Base-by-base conservation (phyloP, 2,329 filamentous ascomycete genomes). In the Cladobotryum mycophilum region DNA sequence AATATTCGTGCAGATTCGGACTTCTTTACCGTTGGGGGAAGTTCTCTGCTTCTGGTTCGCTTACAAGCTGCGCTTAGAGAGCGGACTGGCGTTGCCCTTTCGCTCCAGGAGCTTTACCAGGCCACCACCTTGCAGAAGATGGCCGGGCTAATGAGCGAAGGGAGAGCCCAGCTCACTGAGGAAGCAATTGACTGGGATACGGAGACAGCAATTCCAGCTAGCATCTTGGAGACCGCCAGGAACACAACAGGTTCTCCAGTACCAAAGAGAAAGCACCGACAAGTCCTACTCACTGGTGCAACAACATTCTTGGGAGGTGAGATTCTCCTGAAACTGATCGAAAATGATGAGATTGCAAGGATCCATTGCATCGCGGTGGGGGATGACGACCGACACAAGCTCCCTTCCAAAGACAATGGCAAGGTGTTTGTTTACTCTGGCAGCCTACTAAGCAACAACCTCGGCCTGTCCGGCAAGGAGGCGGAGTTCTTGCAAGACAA, bases 1-100 rank as follows among this genome's bases (percentile, higher is more conserved):
- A 30, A 30, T 11, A 30, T 30, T 30, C 25, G 25, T 30, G 3
- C 13, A 13, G 42, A 33, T n/a, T 33, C 42, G 13, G 42, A 45
- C 22, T 74, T 76, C 57, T 74, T 73, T 58, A 48, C 52, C 0
- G 52, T 67, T 2, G 72, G 72, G 4, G 72, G 71, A 3, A 72
- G 63, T 49, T 74, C 71, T 0, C 45, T 73, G 5, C 58, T 71
- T 1, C 55, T 74, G 0, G 54, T 73, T 11, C 51, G 60, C 3
- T 62, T 78, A 0, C 67, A 70, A 47, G 44, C 53, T 0, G 46
- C 48, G 0, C 67, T 79, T 22, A 54, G 55, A 1, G 45, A 63
- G 1, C 25, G 25, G 25, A 30, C 25, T 8, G 25, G 25, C 25
- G 25, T 30, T 6, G 25, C 25, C 25, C 25, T 30, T 6, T 30